A percentile compares a stretch with the other conserved stretches of the same genome.
phyloP scores from a whole-genome alignment of 306 rosid species.

The Astragalus membranaceus region DNA sequence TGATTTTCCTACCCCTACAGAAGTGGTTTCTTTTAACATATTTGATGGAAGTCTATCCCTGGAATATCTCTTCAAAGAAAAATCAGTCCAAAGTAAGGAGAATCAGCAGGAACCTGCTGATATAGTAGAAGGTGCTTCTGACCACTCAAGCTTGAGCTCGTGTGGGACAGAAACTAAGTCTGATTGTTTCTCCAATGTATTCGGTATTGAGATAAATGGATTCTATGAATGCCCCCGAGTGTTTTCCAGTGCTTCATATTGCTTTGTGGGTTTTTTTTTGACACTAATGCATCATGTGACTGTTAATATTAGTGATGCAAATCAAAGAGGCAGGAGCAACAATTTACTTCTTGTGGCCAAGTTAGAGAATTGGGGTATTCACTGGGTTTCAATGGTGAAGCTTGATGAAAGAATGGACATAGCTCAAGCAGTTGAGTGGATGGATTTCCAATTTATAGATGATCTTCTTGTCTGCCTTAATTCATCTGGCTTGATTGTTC shows the following conservation, averaged over 20 bases:
- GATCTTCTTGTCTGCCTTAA: constrained; percentile 69
- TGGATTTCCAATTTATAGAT: constrained; percentile 71
- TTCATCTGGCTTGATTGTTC: constrained; percentile 61
- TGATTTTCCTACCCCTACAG: constrained; percentile 59
- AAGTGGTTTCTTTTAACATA: constrained; percentile 76
- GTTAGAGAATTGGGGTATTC: constrained; percentile 54
- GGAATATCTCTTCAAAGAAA: constrained; percentile 32
- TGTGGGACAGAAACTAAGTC: constrained; percentile 24
- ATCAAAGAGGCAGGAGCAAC: constrained; percentile 26
- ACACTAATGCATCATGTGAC: constrained; percentile 30
- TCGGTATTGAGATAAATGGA: constrained; percentile 53
- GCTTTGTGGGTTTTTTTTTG: constrained; percentile 61
- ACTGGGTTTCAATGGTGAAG: constrained; percentile 70
- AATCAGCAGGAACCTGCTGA: constrained; percentile 33
- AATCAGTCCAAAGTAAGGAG: constrained; percentile 30
- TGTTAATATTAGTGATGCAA: constrained; percentile 35
- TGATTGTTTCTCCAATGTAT: constrained; percentile 44
- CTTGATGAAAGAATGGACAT: constrained; percentile 51
- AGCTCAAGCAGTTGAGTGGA: constrained; percentile 50
- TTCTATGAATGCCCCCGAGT: constrained; percentile 58
- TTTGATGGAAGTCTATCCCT: constrained; percentile 45
- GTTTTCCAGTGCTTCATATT: constrained; percentile 72
- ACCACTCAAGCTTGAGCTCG: constrained; percentile 25
- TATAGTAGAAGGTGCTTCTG: constrained; percentile 23
- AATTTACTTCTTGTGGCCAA: constrained; percentile 68